A percentile compares a stretch with the other conserved stretches of the same genome.
Evolutionary conservation across 495 filamentous ascomycete species (phyloP).

Genomic region (Clohesyomyces aquaticus): DNA sequence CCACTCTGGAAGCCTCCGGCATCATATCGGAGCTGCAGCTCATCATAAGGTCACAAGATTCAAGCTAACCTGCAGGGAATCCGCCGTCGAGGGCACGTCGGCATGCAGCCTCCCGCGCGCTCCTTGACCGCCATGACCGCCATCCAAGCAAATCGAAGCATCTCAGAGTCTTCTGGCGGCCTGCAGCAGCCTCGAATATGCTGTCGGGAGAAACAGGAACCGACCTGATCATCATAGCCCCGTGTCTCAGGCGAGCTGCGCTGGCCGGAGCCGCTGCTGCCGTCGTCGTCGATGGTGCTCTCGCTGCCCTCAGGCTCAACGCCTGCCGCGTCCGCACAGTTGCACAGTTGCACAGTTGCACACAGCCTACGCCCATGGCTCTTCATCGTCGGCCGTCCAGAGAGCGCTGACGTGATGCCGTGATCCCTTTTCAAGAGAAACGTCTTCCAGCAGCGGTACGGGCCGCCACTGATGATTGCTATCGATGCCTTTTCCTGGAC

Average conservation of each 20-base stretch:
- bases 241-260: slow-evolving; percentile 27
- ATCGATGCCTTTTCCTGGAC: not conserved
- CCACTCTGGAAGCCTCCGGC: slow-evolving; percentile 22
- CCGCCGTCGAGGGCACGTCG: slow-evolving; percentile 18
- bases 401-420: slow-evolving; percentile 27
- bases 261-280: slow-evolving; percentile 6
- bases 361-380: not conserved
- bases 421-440: slow-evolving; percentile 21
- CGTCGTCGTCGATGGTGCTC: not conserved
- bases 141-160: slow-evolving; percentile 30
- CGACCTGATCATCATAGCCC: slow-evolving; percentile 8
- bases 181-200: slow-evolving; percentile 36
- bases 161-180: slow-evolving; percentile 26
- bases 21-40: slow-evolving; percentile 14
- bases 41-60: slow-evolving; percentile 32
- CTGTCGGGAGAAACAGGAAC: slow-evolving; percentile 34
- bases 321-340: not conserved
- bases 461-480: slow-evolving; percentile 21
- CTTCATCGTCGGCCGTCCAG: not conserved
- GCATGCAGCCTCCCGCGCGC: slow-evolving; percentile 39
- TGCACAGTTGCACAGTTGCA: slow-evolving; percentile 14
- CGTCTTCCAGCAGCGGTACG: slow-evolving; percentile 39
- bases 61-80: slow-evolving; percentile 35
- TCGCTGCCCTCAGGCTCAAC: too few relatives aligned
- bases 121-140: slow-evolving; percentile 25